Evolutionary conservation across 805 yeast genomes (phyloP).

Genomic region (Candida yuanshanica): DNA sequence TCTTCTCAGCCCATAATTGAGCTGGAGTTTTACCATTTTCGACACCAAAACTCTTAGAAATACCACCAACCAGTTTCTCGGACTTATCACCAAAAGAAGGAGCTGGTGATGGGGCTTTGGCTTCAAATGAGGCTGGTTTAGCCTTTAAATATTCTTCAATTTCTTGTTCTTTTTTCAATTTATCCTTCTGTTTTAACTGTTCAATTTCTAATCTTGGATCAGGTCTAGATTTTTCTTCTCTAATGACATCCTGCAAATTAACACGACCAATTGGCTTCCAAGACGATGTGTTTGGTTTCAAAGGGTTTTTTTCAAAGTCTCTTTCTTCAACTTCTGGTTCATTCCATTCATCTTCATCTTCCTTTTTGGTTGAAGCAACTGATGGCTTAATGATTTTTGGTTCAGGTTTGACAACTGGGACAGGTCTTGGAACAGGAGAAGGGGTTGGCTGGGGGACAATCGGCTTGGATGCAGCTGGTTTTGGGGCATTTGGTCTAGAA

Average conservation of each 20-base stretch:
- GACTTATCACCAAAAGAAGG: slow-evolving; percentile 17
- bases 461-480: slow-evolving; percentile 23
- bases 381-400: slow-evolving; percentile 21
- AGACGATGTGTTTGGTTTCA: slow-evolving; percentile 38
- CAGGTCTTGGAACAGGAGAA: slow-evolving; percentile 18
- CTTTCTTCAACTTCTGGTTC: slow-evolving; percentile 43
- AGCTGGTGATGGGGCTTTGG: slow-evolving; percentile 22
- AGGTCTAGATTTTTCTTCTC: slow-evolving; percentile 35
- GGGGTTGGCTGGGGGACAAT: slow-evolving; percentile 15
- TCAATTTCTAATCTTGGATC: slow-evolving; percentile 39
- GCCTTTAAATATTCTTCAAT: slow-evolving; percentile 29
- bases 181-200: slow-evolving; percentile 29
- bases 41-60: slow-evolving; percentile 54
- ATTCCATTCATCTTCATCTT: slow-evolving; percentile 38
- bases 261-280: slow-evolving; percentile 63
- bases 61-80: slow-evolving; percentile 49
- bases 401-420: slow-evolving; percentile 16
- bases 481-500: slow-evolving; percentile 25
- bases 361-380: slow-evolving; percentile 10
- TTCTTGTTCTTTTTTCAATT: slow-evolving; percentile 30
- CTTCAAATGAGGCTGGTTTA: slow-evolving; percentile 25
- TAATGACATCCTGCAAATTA: slow-evolving; percentile 39
- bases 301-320: slow-evolving; percentile 42
- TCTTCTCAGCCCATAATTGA: slow-evolving; percentile 91
- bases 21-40: slow-evolving; percentile 88